phyloP scores from a whole-genome alignment of 106 monocot species.

The Apostasia ramifera region DNA sequence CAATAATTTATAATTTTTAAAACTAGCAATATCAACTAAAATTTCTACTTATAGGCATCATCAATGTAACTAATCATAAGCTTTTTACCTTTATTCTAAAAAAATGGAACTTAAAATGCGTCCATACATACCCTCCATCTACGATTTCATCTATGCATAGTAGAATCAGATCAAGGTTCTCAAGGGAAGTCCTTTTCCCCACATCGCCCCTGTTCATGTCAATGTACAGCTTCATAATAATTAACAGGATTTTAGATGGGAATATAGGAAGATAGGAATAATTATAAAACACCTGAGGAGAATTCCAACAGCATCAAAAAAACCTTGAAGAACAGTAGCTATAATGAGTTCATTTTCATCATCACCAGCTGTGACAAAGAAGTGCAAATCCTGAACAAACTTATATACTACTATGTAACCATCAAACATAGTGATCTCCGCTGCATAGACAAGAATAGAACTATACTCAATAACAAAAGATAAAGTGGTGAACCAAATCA shows the following conservation, averaged over 20 bases:
- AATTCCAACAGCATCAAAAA: constrained; percentile 70
- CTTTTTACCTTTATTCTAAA: too few relatives aligned
- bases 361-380: constrained; percentile 78
- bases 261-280: neutral
- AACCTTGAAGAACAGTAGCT: constrained; percentile 76
- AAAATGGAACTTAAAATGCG: too few relatives aligned
- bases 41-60: too few relatives aligned
- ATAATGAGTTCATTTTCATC: constrained; percentile 93
- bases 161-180: constrained; percentile 28
- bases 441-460: constrained; percentile 21
- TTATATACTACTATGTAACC: constrained; percentile 69
- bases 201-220: constrained; percentile 8
- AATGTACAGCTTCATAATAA: too few relatives aligned
- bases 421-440: constrained; percentile 76
- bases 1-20: too few relatives aligned
- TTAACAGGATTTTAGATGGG: too few relatives aligned
- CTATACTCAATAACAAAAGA: too few relatives aligned
- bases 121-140: constrained; percentile 48
- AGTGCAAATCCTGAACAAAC: constrained; percentile 84
- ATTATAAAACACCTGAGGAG: constrained; percentile 54
- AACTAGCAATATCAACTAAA: too few relatives aligned
- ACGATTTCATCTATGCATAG: constrained; percentile 55
- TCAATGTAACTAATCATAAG: too few relatives aligned
- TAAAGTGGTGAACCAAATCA: too few relatives aligned
- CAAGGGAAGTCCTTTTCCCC: constrained; percentile 16